phyloP scores from a whole-genome alignment of 768 basidiomycete species.

The Boletus rex-veris region DNA sequence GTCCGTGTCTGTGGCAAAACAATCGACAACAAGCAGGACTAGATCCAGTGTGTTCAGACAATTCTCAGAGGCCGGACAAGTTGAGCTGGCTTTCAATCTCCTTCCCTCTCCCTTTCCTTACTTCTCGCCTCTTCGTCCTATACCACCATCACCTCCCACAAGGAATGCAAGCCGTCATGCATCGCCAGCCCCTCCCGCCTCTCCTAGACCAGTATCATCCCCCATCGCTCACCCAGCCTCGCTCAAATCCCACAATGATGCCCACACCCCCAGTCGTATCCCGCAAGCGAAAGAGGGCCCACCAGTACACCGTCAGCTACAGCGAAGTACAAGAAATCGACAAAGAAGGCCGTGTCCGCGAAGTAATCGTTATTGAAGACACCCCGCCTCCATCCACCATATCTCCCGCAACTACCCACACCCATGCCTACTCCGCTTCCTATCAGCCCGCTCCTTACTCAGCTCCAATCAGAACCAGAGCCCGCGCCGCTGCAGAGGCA shows the following conservation, averaged over 20 bases:
- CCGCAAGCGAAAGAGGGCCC: slow-evolving; percentile 80
- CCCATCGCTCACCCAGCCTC: slow-evolving; percentile 47
- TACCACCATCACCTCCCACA: slow-evolving; percentile 52
- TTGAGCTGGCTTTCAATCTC: slow-evolving; percentile 36
- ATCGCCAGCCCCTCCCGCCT: slow-evolving; percentile 57
- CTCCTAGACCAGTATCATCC: slow-evolving; percentile 65
- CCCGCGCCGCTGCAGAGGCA: slow-evolving; percentile 83
- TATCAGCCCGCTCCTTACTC: slow-evolving; percentile 75
- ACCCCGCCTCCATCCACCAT: slow-evolving; percentile 77
- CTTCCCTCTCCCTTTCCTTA: slow-evolving; percentile 15
- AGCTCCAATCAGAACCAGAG: slow-evolving; percentile 78
- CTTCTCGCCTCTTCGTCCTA: slow-evolving; percentile 12
- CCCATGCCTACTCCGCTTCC: slow-evolving; percentile 69
- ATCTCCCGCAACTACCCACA: slow-evolving; percentile 70
- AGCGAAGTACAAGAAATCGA: slow-evolving; percentile 88
- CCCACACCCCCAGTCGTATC: slow-evolving; percentile 68
- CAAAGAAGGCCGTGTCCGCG: slow-evolving; percentile 67
- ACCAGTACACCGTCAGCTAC: slow-evolving; percentile 80
- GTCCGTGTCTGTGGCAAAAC: slow-evolving; percentile 24
- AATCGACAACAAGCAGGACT: slow-evolving; percentile 28
- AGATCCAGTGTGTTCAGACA: slow-evolving; percentile 31
- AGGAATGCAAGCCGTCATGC: slow-evolving; percentile 70
- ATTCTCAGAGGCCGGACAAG: slow-evolving; percentile 30
- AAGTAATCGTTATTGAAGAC: slow-evolving; percentile 92
- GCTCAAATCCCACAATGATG: slow-evolving; percentile 55